Base-by-base conservation (phyloP, 371 early-diverging fungal genomes). In the Apophysomyces elegans region DNA sequence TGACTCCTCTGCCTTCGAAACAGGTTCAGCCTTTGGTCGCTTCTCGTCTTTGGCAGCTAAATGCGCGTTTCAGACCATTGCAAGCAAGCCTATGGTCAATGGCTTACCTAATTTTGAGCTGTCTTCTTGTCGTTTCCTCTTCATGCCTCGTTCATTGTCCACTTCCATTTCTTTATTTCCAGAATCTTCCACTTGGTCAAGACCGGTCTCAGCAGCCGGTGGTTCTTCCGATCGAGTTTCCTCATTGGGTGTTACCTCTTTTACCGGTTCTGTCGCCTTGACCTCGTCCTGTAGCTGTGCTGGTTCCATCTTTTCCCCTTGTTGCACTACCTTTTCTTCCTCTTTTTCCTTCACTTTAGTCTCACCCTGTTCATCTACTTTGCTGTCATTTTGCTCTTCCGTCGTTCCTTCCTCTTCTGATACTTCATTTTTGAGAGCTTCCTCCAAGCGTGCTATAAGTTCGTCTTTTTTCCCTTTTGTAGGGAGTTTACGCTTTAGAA, bases 401-500 rank as follows among this genome's bases (percentile, higher is more conserved):
- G 35, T 56, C 12, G 37, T 60, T 4, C 35, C 59, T 41, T 57
- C 62, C 21, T 65, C 59, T 2, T 47, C 57, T 47, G 63, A 58
- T 16, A 68, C 69, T 18, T 81, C 76, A 16, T 66, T 62, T 11
- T 73, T 64, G 9, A 89, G 47, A 0, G 84, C 89, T 66, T 87
- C 83, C 59, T 84, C 81, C 26, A 93, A 78, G 35, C 93, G 86
- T 50, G 80, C 75, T 5, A 90, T 73, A 8, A 93, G 72, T 9
- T 91, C 93, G 62, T 87, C 88, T 71, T 93, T 93, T 46, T 92
- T 80, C 1, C 93, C 93, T 26, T 84, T 87, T 1, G 84, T 86
- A 8, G 92, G 58, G 21, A 93, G 64, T 5, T 79, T 77, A 35
- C 91, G 85, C 5, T 79, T 77, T 6, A 77, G 67, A 5, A 93